These are phyloP conservation scores for Tylopilus orsonianus DNA, from an alignment of 1,284 basidiomycete genomes.

Conservation along the genomic window DNA sequence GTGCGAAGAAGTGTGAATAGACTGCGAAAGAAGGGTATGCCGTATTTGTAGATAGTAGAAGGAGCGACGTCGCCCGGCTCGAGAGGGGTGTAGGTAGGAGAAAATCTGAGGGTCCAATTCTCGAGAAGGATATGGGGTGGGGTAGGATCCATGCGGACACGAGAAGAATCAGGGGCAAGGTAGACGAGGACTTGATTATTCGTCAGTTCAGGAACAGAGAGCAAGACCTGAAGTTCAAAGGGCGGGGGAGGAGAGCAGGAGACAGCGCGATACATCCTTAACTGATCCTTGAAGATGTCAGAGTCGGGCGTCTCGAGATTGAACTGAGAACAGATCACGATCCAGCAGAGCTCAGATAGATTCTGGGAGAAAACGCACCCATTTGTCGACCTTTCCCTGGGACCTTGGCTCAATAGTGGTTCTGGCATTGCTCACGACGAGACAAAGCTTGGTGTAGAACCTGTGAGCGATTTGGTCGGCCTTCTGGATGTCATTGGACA, in stretches of 20 bases:
- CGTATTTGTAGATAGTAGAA: conserved; percentile 80
- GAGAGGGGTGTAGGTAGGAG: conserved; percentile 33
- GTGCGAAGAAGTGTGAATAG: conserved; percentile 69
- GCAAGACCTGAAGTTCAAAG: conserved; percentile 67
- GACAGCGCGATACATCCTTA: conserved; percentile 59
- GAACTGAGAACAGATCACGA: conserved; percentile 49
- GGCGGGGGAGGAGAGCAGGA: conserved; percentile 46
- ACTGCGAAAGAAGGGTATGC: conserved; percentile 75
- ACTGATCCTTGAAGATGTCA: conserved; percentile 62
- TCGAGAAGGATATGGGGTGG: conserved; percentile 71
- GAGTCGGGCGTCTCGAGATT: conserved; percentile 74
- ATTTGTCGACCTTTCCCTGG: conserved; percentile 65
- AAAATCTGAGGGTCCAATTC: conserved; percentile 61
- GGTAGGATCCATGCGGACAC: conserved; percentile 63
- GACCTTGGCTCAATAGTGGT: conserved; percentile 48
- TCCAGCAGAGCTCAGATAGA: conserved; percentile 8
- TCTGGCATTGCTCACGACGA: conserved; percentile 69
- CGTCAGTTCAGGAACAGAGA: conserved; percentile 64
- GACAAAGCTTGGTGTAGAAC: conserved; percentile 75
- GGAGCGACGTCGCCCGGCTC: conserved; percentile 55
- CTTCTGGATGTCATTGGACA: conserved; percentile 61
- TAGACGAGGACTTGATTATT: conserved; percentile 72
- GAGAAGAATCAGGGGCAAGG: conserved; percentile 53
- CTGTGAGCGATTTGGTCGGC: conserved; percentile 81
- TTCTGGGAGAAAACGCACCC: conserved; percentile 50